Percentiles rank a stretch among this genome's conserved stretches.
Evolutionary conservation across 768 basidiomycete genomes (phyloP).

Genomic region (Tulasnella sp.): DNA sequence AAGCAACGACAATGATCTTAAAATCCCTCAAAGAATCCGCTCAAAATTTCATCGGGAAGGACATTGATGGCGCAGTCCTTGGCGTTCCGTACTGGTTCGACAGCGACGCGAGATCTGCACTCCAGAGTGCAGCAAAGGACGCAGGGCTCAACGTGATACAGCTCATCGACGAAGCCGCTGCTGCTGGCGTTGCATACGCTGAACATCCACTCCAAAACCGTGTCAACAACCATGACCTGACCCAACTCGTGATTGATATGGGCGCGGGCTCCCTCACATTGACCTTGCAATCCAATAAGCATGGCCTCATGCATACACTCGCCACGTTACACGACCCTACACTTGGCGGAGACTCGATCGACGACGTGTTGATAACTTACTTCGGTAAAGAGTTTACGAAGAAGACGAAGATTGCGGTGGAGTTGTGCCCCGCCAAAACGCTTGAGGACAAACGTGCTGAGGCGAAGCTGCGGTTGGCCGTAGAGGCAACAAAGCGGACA

Average conservation of each 20-base stretch:
- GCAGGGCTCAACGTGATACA: conserved; percentile 81
- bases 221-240: conserved; percentile 42
- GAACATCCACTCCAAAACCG: conserved; percentile 14
- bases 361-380: conserved; percentile 75
- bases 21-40: conserved; percentile 76
- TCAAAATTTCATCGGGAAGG: conserved; percentile 78
- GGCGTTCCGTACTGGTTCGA: conserved; percentile 70
- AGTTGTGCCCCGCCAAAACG: conserved; percentile 49
- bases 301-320: conserved; percentile 60
- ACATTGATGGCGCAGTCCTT: conserved; percentile 71
- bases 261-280: conserved; percentile 64
- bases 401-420: conserved; percentile 73
- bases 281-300: conserved; percentile 56
- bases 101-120: conserved; percentile 52
- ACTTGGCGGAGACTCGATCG: conserved; percentile 62
- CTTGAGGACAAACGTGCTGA: conserved; percentile 69
- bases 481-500: conserved; percentile 91
- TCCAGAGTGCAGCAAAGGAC: conserved; percentile 60
- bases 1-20: conserved; percentile 79
- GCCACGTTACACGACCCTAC: conserved; percentile 31
- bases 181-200: conserved; percentile 43
- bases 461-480: conserved; percentile 84
- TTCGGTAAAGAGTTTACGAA: conserved; percentile 96
- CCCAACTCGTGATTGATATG: conserved; percentile 70
- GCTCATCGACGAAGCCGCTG: conserved; percentile 78